A percentile compares a stretch with the other conserved stretches of the same genome.
Conservation (phyloP, 257 asterid genomes). For the Anisodus tanguticus region DNA sequence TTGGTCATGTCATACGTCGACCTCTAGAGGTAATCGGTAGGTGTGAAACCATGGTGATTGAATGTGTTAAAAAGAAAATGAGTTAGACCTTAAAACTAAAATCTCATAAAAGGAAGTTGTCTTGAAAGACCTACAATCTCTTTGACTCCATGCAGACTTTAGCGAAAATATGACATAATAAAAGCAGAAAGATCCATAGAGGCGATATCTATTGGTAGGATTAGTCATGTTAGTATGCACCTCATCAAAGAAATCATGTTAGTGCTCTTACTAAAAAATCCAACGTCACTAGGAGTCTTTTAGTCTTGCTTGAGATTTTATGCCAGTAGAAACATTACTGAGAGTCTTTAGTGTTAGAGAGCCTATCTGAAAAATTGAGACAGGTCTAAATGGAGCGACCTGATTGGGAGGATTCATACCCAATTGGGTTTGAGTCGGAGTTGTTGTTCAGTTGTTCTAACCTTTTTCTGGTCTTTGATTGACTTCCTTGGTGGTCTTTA, state of each 20-base stretch:
- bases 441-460: not conserved
- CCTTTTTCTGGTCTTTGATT: not conserved
- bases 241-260: not conserved
- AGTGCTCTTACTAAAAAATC: not conserved
- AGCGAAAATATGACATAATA: not conserved
- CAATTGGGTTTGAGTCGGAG: not conserved
- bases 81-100: not conserved
- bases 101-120: not conserved
- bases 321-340: not conserved
- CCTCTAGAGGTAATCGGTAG: not conserved
- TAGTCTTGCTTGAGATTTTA: not conserved
- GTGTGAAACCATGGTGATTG: not conserved
- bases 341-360: not conserved
- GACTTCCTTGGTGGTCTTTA: conserved; percentile 3
- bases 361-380: not conserved
- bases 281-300: not conserved
- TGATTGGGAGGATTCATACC: not conserved
- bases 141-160: not conserved
- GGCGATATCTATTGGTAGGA: not conserved
- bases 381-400: not conserved
- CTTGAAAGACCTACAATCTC: conserved; percentile 1
- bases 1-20: not conserved
- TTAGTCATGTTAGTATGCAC: not conserved
- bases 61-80: not conserved
- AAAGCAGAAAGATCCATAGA: not conserved